Evolutionary conservation across 345 rosid genomes (phyloP).

Genomic region (Aurinia saxatilis): DNA sequence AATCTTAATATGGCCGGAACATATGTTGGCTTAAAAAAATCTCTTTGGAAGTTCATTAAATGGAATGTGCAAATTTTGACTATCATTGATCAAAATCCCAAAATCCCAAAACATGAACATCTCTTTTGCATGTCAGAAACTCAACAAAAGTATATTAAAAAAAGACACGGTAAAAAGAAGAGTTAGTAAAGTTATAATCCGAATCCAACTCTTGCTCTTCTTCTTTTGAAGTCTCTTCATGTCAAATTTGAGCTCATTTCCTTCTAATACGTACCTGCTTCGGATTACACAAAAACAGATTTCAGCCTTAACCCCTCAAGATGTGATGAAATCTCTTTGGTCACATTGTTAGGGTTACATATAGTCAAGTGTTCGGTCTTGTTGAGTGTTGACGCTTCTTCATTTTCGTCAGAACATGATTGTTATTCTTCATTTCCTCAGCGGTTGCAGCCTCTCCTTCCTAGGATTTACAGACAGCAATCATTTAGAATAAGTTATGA

Average conservation of each 20-base stretch:
- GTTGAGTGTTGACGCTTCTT: not conserved
- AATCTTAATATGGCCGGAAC: not conserved
- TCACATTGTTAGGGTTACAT: no score
- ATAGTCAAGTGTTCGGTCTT: no score
- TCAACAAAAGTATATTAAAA: not conserved
- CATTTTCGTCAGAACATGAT: conserved; percentile 1
- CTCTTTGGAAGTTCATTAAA: not conserved
- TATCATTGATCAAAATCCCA: not conserved
- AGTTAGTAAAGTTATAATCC: no score
- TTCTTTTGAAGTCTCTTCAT: conserved; percentile 24
- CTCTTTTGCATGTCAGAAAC: not conserved
- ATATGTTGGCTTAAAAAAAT: not conserved
- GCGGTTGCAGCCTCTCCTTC: not conserved
- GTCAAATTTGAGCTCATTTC: conserved; percentile 16
- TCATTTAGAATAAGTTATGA: not conserved
- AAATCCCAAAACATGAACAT: not conserved
- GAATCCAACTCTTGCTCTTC: conserved; percentile 8
- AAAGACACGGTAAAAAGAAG: no score
- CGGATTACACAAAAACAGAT: not conserved
- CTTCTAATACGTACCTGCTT: conserved; percentile 14
- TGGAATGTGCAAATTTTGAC: not conserved
- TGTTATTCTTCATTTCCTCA: conserved; percentile 2
- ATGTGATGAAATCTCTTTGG: no score
- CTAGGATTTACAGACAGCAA: not conserved
- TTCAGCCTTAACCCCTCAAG: not conserved